Conservation (phyloP, 305 asterid genomes). For the Lippia alba region DNA sequence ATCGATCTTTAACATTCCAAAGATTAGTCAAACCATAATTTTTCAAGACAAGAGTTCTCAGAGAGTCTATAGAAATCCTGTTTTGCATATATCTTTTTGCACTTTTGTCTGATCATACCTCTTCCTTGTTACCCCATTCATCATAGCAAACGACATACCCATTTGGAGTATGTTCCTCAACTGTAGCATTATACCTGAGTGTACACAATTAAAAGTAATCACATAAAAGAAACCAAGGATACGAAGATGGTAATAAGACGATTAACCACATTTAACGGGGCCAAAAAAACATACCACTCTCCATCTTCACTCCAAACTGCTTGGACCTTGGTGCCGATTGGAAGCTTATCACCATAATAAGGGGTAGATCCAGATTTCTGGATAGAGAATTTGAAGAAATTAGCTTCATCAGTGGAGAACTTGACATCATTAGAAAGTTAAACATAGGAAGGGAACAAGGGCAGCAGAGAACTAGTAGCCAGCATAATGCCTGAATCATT, state of each 20-base stretch:
- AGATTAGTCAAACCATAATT: not conserved
- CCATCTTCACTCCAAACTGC: constrained; percentile 87
- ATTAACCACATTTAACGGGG: not conserved
- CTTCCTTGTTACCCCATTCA: constrained; percentile 80
- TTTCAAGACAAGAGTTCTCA: not conserved
- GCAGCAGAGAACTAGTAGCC: not conserved
- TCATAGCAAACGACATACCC: constrained; percentile 59
- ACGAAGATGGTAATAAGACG: constrained; percentile 31
- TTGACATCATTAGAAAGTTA: constrained; percentile 7
- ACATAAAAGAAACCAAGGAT: constrained; percentile 31
- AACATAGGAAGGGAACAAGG: not conserved
- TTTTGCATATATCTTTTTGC: too few species aligned
- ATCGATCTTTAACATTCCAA: not conserved
- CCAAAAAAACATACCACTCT: constrained; percentile 55
- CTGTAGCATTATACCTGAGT: constrained; percentile 66
- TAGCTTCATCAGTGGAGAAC: not conserved
- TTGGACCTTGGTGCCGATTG: constrained; percentile 71
- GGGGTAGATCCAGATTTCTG: constrained; percentile 47
- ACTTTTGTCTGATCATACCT: constrained; percentile 44
- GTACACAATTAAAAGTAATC: constrained; percentile 49
- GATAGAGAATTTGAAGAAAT: not conserved
- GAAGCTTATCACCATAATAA: constrained; percentile 44
- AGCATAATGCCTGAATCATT: not conserved
- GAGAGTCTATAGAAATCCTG: too few species aligned
- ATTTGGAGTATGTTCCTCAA: constrained; percentile 64